Evolutionary conservation across 2,329 filamentous ascomycete species (phyloP).

Genomic region (Xylariaceae sp.): DNA sequence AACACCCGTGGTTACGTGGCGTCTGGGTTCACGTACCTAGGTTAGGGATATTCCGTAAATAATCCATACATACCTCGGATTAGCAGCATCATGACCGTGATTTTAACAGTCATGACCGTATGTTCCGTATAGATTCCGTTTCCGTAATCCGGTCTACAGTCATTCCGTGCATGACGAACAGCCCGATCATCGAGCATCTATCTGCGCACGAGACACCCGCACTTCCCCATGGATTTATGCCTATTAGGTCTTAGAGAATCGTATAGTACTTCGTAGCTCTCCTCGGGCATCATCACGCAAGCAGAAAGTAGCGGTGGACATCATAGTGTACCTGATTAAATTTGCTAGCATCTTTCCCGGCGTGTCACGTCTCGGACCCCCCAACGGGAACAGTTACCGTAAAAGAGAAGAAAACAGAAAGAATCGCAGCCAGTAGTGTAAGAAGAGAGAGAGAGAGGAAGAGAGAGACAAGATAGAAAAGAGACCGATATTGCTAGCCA

Average conservation of each 20-base stretch:
- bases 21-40: background rate
- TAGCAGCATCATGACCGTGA: too few species aligned
- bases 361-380: constrained; percentile 24
- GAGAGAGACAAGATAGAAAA: constrained; percentile 9
- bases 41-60: too few species aligned
- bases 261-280: background rate
- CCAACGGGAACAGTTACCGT: constrained; percentile 19
- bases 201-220: background rate
- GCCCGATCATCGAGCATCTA: background rate
- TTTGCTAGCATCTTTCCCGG: constrained; percentile 21
- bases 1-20: background rate
- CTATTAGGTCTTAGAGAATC: background rate
- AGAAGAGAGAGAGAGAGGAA: constrained; percentile 13
- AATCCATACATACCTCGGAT: too few species aligned
- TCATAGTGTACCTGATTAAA: constrained; percentile 23
- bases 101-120: too few species aligned
- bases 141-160: background rate
- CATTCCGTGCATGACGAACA: background rate
- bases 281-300: background rate
- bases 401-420: constrained; percentile 18
- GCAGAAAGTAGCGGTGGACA: constrained; percentile 10
- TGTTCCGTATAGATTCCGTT: too few species aligned
- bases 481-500: constrained; percentile 24
- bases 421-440: constrained; percentile 23
- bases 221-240: background rate